These are phyloP conservation scores for Macrophomina pseudophaseolina DNA, from an alignment of 2,329 filamentous ascomycete species.

Conservation along the genomic window DNA sequence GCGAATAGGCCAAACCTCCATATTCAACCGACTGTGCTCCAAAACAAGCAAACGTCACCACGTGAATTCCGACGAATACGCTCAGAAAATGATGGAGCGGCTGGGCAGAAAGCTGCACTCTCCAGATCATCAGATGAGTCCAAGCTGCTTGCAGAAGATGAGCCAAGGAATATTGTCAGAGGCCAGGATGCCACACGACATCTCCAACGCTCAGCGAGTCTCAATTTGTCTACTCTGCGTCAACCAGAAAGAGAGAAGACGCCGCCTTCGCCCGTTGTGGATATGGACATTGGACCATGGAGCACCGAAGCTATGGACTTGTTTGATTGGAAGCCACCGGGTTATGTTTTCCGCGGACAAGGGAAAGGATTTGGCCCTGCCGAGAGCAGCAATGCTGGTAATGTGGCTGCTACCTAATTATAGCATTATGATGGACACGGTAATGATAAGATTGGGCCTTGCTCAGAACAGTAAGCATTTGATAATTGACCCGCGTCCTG, in stretches of 20 bases:
- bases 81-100: constrained; percentile 24
- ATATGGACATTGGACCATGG: constrained; percentile 67
- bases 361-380: constrained; percentile 20
- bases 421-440: background rate
- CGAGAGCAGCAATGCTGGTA: background rate
- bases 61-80: constrained; percentile 24
- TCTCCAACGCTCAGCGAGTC: constrained; percentile 7
- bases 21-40: background rate
- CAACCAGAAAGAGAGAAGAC: constrained; percentile 35
- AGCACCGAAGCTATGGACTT: constrained; percentile 71
- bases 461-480: too few species aligned
- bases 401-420: background rate
- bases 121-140: background rate
- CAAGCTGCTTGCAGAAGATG: background rate
- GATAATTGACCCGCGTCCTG: too few species aligned
- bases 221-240: background rate
- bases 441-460: background rate
- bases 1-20: background rate
- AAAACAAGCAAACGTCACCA: background rate
- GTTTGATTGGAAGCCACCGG: constrained; percentile 64
- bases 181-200: background rate
- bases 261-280: constrained; percentile 50
- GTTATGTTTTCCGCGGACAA: constrained; percentile 30
- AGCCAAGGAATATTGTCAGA: background rate
- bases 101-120: background rate